phyloP scores from a whole-genome alignment of 2,329 filamentous ascomycete genomes.

The Rhytidhysteron rufulum region DNA sequence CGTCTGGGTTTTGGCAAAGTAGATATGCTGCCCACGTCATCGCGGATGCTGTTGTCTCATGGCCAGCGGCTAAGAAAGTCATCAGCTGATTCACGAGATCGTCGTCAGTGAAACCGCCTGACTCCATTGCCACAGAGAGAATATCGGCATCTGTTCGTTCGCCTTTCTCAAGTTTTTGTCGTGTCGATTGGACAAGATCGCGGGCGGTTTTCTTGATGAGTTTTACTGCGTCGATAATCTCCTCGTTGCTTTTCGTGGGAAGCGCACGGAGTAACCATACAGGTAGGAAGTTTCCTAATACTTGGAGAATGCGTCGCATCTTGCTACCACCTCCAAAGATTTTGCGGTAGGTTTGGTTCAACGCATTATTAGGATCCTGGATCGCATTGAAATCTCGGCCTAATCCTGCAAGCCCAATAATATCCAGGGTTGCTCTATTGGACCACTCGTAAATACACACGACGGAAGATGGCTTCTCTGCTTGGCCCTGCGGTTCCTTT shows the following conservation, averaged over 20 bases:
- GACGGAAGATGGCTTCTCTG: slow-evolving; percentile 27
- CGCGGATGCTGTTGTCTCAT: slow-evolving; percentile 55
- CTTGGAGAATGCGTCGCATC: slow-evolving; percentile 52
- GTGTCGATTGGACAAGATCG: slow-evolving; percentile 69
- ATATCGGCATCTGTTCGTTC: slow-evolving; percentile 64
- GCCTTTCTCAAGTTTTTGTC: slow-evolving; percentile 48
- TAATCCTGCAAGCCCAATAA: slow-evolving; percentile 56
- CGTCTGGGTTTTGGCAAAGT: slow-evolving; percentile 47
- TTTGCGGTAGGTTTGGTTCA: slow-evolving; percentile 50
- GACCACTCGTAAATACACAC: slow-evolving; percentile 46
- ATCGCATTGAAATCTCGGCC: slow-evolving; percentile 55
- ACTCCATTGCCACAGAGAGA: slow-evolving; percentile 73
- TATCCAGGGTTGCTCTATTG: slow-evolving; percentile 53
- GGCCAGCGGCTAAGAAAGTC: slow-evolving; percentile 75
- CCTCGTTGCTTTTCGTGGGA: slow-evolving; percentile 65
- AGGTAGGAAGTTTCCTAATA: slow-evolving; percentile 62
- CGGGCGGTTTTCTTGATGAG: slow-evolving; percentile 58
- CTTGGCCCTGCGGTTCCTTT: slow-evolving; percentile 14
- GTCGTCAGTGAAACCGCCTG: slow-evolving; percentile 71
- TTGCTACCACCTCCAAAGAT: slow-evolving; percentile 48
- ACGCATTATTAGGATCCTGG: slow-evolving; percentile 47
- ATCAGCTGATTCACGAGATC: slow-evolving; percentile 85
- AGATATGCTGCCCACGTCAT: slow-evolving; percentile 54
- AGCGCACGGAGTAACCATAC: slow-evolving; percentile 58
- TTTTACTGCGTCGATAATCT: slow-evolving; percentile 31